Percentiles rank a stretch among this genome's conserved stretches.
Conservation (phyloP, 352 stramenopile genomes). For the Pythium aquatile region DNA sequence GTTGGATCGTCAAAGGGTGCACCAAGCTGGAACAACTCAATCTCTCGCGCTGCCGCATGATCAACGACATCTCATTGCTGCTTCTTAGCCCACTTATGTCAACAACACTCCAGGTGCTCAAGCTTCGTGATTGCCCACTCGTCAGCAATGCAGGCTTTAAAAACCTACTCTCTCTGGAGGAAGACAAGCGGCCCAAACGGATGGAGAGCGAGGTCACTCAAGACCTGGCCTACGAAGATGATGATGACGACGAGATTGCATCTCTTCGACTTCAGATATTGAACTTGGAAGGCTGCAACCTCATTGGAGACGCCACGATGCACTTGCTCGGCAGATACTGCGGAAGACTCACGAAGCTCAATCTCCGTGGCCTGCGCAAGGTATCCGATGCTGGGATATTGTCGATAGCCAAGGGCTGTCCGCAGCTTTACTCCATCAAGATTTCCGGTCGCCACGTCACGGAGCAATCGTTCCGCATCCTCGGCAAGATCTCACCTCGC, state of each 20-base stretch:
- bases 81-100: conserved; percentile 43
- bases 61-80: conserved; percentile 63
- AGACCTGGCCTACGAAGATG: background rate
- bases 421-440: conserved; percentile 37
- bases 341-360: conserved; percentile 41
- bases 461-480: conserved; percentile 40
- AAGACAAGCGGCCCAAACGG: background rate
- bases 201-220: background rate
- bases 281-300: conserved; percentile 57
- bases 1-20: conserved; percentile 70
- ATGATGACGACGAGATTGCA: conserved; percentile 33
- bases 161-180: conserved; percentile 42
- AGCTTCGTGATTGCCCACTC: conserved; percentile 42
- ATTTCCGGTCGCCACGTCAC: conserved; percentile 54
- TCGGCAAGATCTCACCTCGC: conserved; percentile 54
- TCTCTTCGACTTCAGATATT: conserved; percentile 27
- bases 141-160: conserved; percentile 49
- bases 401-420: conserved; percentile 48
- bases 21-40: conserved; percentile 38
- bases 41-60: conserved; percentile 41
- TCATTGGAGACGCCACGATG: conserved; percentile 48
- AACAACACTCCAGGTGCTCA: conserved; percentile 34
- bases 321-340: conserved; percentile 33
- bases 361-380: conserved; percentile 52
- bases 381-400: conserved; percentile 55